A percentile compares a stretch with the other conserved stretches of the same genome.
Evolutionary conservation across 2,329 filamentous ascomycete genomes (phyloP).

Genomic region (Saccharata proteae): DNA sequence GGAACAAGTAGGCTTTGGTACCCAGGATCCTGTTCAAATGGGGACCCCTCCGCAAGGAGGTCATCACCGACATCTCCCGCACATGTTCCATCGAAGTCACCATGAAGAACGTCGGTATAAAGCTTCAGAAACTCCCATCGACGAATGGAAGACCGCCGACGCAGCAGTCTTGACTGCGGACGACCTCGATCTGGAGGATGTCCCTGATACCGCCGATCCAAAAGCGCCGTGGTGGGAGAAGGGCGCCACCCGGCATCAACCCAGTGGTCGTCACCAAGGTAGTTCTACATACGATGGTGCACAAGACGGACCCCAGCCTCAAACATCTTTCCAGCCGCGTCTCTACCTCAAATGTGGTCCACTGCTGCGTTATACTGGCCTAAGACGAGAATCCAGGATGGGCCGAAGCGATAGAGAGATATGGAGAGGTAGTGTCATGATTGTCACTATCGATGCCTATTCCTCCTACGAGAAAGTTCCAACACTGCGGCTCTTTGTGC

Average conservation of each 20-base stretch:
- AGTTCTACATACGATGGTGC: slow-evolving; percentile 43
- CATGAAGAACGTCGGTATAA: slow-evolving; percentile 41
- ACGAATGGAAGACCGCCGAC: slow-evolving; percentile 37
- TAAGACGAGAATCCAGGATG: slow-evolving; percentile 47
- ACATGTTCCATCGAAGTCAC: slow-evolving; percentile 25
- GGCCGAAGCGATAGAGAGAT: slow-evolving; percentile 53
- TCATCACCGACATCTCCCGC: slow-evolving; percentile 19
- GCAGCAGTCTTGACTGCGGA: slow-evolving; percentile 27
- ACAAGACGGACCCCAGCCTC: slow-evolving; percentile 51
- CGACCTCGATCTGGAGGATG: slow-evolving; percentile 30
- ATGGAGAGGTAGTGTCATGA: slow-evolving; percentile 92
- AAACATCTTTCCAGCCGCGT: slow-evolving; percentile 67
- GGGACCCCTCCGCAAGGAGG: slow-evolving; percentile 15
- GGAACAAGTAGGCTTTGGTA: slow-evolving; percentile 30
- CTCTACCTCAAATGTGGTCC: slow-evolving; percentile 85
- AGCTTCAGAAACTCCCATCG: slow-evolving; percentile 42
- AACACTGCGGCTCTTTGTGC: slow-evolving; percentile 70
- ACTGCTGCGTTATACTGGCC: slow-evolving; percentile 76
- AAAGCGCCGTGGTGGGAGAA: slow-evolving; percentile 66
- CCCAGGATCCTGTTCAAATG: slow-evolving; percentile 15
- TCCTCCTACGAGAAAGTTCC: slow-evolving; percentile 74
- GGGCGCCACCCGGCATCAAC: slow-evolving; percentile 34
- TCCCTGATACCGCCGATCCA: slow-evolving; percentile 15
- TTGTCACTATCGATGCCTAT: slow-evolving; percentile 74
- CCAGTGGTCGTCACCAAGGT: slow-evolving; percentile 19